Base-by-base conservation (phyloP, 345 rosid species). In the Nasturtium officinale region DNA sequence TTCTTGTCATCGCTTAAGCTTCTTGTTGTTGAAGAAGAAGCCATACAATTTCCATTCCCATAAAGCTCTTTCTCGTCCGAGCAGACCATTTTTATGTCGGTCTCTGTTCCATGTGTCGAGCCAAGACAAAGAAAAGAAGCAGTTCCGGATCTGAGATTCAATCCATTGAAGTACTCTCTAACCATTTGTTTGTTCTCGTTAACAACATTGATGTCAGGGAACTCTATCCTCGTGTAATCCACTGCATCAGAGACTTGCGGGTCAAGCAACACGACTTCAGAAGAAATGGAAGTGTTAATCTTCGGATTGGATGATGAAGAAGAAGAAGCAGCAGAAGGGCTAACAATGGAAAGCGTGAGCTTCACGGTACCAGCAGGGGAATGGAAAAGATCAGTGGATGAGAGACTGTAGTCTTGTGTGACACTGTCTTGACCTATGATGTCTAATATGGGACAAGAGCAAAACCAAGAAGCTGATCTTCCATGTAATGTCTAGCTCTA, bases 391-490 rank as follows among this genome's bases (percentile, higher is more conserved):
- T 95, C 99, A 28, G 99, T 91, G 26, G 99, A 95, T 11, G 99
- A 88, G 8, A 95, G 91, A 72, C 84, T 83, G 60, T 89, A 89
- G 32, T 87, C 91, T 47, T 72, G 81, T 57, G 96, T 86, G 5
- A 88, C 85, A 61, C 86, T 85, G 7, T 87, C 97, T 71, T 86
- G 85, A 9, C 97, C 96, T 32, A 65, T 43, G 47, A 89, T 75
- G 54, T 87, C 85, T n/a, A 95, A 81, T 52, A 95, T 5, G 93
- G 93, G 18, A 91, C 96, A 66, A 93, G 66, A 63, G 87, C 82
- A 29, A 95, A 95, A 2, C 97, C 99, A 29, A 95, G 75, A 67
- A 95, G 97, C 81, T 95, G 99, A 71, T 95, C 99, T 73, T 95
- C 99, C 96, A 95, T 65, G 80, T 77, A 88, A 73, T 86, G 86